Evolutionary conservation across 176 grass and related monocot genomes (phyloP).

Genomic region (Olyra latifolia): DNA sequence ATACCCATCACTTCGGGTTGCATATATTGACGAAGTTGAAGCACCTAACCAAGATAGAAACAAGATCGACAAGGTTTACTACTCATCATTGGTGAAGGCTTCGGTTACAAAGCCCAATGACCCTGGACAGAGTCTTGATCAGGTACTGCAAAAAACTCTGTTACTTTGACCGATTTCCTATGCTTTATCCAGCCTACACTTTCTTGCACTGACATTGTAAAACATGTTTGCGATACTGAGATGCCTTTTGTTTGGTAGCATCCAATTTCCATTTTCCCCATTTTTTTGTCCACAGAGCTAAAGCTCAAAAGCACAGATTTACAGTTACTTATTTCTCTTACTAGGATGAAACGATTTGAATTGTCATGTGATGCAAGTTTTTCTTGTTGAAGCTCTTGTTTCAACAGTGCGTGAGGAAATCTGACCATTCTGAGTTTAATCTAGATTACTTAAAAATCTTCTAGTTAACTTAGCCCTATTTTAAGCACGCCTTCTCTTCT

Average conservation of each 20-base stretch:
- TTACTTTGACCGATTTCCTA: not conserved
- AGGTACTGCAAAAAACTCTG: slow-evolving; percentile 53
- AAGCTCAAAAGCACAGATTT: not conserved
- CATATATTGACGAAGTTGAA: slow-evolving; percentile 88
- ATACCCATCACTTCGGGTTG: slow-evolving; percentile 79
- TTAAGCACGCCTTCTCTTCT: slow-evolving; percentile 20
- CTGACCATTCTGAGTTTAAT: not conserved
- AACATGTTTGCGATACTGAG: not conserved
- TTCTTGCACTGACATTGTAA: not conserved
- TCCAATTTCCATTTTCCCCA: not conserved
- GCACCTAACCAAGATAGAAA: slow-evolving; percentile 52
- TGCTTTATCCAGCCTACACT: not conserved
- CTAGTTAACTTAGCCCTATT: slow-evolving; percentile 4
- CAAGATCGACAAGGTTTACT: slow-evolving; percentile 75
- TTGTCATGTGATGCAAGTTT: not conserved
- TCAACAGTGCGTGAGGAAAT: not conserved
- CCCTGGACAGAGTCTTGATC: slow-evolving; percentile 87
- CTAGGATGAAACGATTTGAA: not conserved
- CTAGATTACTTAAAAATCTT: not conserved
- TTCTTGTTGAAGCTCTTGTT: not conserved
- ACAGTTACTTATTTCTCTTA: not conserved
- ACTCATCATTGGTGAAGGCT: slow-evolving; percentile 95
- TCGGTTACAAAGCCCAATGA: slow-evolving; percentile 68
- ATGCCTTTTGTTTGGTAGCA: not conserved
- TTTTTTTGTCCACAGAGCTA: slow-evolving; percentile 7